A percentile compares a stretch with the other conserved stretches of the same genome.
Evolutionary conservation across 2,329 filamentous ascomycete species (phyloP).

Genomic region (Penicillium decumbens): DNA sequence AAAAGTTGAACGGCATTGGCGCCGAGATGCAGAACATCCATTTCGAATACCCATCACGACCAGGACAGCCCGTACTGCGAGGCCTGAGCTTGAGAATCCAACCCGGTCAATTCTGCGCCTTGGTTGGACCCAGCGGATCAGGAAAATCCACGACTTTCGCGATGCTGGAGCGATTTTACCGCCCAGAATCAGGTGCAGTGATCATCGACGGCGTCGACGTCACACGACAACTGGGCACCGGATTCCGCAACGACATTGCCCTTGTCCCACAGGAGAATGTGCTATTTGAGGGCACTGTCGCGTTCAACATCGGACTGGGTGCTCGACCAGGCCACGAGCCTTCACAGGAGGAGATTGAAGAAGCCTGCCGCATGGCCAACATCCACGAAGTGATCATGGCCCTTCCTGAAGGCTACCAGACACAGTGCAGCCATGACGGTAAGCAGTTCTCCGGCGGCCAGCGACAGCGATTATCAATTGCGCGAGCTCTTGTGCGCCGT

Average conservation of each 20-base stretch:
- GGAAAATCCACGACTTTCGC: conserved; percentile 65
- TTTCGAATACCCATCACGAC: conserved; percentile 63
- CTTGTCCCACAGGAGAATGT: conserved; percentile 47
- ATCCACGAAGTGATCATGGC: conserved; percentile 64
- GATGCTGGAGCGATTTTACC: conserved; percentile 53
- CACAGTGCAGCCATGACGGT: conserved; percentile 53
- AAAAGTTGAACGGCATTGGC: conserved; percentile 36
- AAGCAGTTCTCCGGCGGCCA: conserved; percentile 55
- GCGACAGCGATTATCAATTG: conserved; percentile 55
- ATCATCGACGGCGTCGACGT: conserved; percentile 50
- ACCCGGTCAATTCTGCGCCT: conserved; percentile 58
- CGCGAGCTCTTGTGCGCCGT: conserved; percentile 52
- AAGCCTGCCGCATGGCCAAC: conserved; percentile 62
- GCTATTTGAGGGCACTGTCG: conserved; percentile 46
- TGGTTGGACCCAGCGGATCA: conserved; percentile 62
- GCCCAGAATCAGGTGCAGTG: conserved; percentile 48
- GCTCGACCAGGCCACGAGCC: conserved; percentile 51
- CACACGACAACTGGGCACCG: conserved; percentile 31
- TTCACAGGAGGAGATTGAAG: conserved; percentile 58
- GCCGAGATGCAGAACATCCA: conserved; percentile 56
- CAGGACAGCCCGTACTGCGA: conserved; percentile 54
- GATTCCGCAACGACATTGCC: conserved; percentile 43
- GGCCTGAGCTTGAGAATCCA: conserved; percentile 55
- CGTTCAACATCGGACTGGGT: conserved; percentile 44
- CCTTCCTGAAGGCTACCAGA: conserved; percentile 63